Conservation (phyloP, 768 basidiomycete species). For the Bullera alba region DNA sequence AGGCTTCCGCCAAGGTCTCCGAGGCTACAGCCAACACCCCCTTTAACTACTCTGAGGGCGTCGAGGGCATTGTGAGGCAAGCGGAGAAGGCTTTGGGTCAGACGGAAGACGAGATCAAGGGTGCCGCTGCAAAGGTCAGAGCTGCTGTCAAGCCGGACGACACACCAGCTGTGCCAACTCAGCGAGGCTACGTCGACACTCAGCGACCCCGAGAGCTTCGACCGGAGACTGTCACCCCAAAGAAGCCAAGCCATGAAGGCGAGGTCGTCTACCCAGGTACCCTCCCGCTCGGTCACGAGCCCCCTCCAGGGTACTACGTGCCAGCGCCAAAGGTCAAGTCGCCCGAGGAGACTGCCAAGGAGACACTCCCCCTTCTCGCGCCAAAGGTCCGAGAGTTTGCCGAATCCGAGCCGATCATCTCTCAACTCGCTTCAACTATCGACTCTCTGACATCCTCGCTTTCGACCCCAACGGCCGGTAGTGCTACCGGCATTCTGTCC, state of each 20-base stretch:
- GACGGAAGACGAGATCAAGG: not conserved
- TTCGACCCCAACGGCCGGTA: conserved; percentile 56
- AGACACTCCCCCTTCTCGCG: conserved; percentile 67
- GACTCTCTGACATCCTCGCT: conserved; percentile 83
- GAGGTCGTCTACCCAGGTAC: conserved; percentile 54
- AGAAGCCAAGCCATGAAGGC: conserved; percentile 27
- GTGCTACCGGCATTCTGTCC: conserved; percentile 56
- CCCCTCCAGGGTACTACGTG: conserved; percentile 76
- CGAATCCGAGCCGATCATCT: conserved; percentile 81
- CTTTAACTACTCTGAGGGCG: conserved; percentile 54
- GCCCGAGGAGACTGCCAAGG: conserved; percentile 34
- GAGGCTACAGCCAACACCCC: conserved; percentile 19
- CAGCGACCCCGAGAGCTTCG: conserved; percentile 42
- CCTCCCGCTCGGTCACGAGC: conserved; percentile 89
- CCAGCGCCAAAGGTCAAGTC: conserved; percentile 19
- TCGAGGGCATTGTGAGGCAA: conserved; percentile 61
- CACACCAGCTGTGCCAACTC: not conserved
- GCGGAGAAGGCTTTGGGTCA: conserved; percentile 62
- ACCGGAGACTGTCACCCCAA: conserved; percentile 40
- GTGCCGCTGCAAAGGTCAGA: not conserved
- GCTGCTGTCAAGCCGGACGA: not conserved
- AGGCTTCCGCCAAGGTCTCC: conserved; percentile 28
- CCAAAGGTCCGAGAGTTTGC: conserved; percentile 66
- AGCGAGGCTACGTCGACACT: conserved; percentile 25
- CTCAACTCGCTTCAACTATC: conserved; percentile 84